A percentile compares a stretch with the other conserved stretches of the same genome.
phyloP scores from a whole-genome alignment of 371 early-diverging fungal genomes.

The Capniomyces stellatus region DNA sequence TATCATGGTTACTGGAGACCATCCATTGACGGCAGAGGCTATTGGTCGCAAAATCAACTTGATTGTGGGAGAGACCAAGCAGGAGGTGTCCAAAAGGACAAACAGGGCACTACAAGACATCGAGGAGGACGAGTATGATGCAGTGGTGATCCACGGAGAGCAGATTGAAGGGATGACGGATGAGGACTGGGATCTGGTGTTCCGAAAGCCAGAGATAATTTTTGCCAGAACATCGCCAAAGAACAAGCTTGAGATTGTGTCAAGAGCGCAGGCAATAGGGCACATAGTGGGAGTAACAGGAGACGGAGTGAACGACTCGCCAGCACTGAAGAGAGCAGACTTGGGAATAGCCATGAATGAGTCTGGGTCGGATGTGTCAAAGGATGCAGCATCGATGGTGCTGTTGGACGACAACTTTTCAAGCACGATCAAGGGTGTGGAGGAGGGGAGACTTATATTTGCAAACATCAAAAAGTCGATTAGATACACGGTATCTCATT shows the following conservation, averaged over 20 bases:
- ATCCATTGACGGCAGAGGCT: conserved; percentile 73
- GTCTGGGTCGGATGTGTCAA: conserved; percentile 86
- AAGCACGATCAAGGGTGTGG: conserved; percentile 68
- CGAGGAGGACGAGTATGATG: conserved; percentile 56
- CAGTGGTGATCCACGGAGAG: conserved; percentile 83
- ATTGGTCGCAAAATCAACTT: conserved; percentile 83
- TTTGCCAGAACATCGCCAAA: conserved; percentile 84
- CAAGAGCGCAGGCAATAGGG: conserved; percentile 57
- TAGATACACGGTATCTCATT: conserved; percentile 79
- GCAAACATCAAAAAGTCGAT: conserved; percentile 86
- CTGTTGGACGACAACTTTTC: conserved; percentile 90
- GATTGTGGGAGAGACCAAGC: conserved; percentile 69
- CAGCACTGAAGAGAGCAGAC: conserved; percentile 91
- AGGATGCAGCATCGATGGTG: conserved; percentile 95
- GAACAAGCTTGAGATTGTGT: conserved; percentile 78
- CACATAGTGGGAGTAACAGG: conserved; percentile 90
- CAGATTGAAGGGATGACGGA: conserved; percentile 58
- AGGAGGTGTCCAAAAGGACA: conserved; percentile 44
- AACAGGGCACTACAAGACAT: conserved; percentile 38
- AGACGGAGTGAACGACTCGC: conserved; percentile 85
- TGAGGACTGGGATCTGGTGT: conserved; percentile 73
- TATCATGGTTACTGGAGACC: conserved; percentile 95
- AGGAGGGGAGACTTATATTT: conserved; percentile 89
- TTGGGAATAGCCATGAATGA: conserved; percentile 94
- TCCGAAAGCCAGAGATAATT: conserved; percentile 69